These are phyloP conservation scores for Dalechampia spathulata DNA, from an alignment of 441 rosid species.

Conservation along the genomic window DNA sequence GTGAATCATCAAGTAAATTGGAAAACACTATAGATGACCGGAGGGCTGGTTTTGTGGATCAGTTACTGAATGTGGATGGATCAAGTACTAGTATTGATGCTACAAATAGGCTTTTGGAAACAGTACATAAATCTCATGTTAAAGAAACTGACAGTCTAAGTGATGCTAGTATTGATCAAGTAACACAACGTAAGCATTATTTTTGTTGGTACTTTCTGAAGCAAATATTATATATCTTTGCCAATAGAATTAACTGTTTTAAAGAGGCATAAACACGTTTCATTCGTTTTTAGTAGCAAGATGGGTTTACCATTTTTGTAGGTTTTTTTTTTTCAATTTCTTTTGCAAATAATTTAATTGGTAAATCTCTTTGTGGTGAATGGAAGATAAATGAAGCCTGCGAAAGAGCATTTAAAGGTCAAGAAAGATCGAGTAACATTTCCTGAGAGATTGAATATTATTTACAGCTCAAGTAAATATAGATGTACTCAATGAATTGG, in stretches of 20 bases:
- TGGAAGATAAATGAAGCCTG: neutral
- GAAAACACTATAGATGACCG: slow-evolving; percentile 57
- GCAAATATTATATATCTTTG: slow-evolving; percentile 6
- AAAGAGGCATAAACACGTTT: neutral
- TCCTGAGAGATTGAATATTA: neutral
- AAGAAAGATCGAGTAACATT: slow-evolving; percentile 3
- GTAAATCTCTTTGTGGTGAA: neutral
- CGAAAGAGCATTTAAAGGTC: neutral
- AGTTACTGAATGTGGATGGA: slow-evolving; percentile 43
- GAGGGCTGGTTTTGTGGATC: slow-evolving; percentile 72
- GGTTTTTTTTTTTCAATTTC: neutral
- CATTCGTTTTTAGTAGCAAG: neutral
- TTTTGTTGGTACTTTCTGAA: neutral
- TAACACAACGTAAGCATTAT: slow-evolving; percentile 40
- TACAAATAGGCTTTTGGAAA: slow-evolving; percentile 27
- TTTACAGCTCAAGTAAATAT: neutral
- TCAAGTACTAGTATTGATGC: slow-evolving; percentile 20
- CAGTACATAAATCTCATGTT: slow-evolving; percentile 15
- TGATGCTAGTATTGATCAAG: slow-evolving; percentile 26
- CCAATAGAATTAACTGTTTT: neutral
- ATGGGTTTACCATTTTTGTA: neutral
- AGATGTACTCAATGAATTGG: neutral
- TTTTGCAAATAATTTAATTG: neutral
- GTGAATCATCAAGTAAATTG: slow-evolving; percentile 36
- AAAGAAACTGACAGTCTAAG: slow-evolving; percentile 27